Evolutionary conservation across 2,329 filamentous ascomycete genomes (phyloP), one percentile per base, ranked within the genome.

Genomic region (Curvularia lunata): DNA sequence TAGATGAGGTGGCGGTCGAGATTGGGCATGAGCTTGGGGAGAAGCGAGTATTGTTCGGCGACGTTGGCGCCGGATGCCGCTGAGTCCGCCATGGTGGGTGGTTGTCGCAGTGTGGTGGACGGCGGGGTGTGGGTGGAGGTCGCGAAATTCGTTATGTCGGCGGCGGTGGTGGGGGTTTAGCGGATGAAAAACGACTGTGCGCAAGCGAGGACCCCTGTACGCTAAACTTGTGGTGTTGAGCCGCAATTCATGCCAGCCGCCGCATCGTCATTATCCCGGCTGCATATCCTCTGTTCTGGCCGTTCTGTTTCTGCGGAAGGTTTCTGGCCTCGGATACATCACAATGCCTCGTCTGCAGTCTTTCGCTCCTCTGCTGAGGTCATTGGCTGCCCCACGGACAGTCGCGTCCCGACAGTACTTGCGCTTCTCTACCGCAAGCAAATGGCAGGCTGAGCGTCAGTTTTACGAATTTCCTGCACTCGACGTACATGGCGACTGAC

Each of bases 1-100:
- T 96, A 99, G 75, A 98, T 91, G 72, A 99, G 85, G 79, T 99
- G 95, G 69, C 95, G 89, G 83, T 97, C 95, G 79, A 99, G 91
- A 79, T 96, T 88, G 68, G 88, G 88, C 77, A 97, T 90, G 74
- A 99, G 84, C 81, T 93, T 92, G 72, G 92, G 91, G 71, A 97
- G 86, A 64, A 98, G 86, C 77, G 89, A 90, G 82, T 91, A 87
- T 78, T 90, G 83, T 77, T 87, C 86, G 73, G 85, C 86, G 79
- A 88, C 83, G 75, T 86, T 66, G 73, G 85, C 86, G 79, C 88
- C 83, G 75, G 86, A 65, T 57, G 67, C 59, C 42, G 66, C 60
- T 43, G 71, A 61, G 64, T 74, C 74, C 58, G 78, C 78, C 78
- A 80, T 80, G 68, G 27, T 77, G 68, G 68, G 65, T 58, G 60